Evolutionary conservation across 2,329 filamentous ascomycete species (phyloP).

Genomic region (Acrocalymma vagum): DNA sequence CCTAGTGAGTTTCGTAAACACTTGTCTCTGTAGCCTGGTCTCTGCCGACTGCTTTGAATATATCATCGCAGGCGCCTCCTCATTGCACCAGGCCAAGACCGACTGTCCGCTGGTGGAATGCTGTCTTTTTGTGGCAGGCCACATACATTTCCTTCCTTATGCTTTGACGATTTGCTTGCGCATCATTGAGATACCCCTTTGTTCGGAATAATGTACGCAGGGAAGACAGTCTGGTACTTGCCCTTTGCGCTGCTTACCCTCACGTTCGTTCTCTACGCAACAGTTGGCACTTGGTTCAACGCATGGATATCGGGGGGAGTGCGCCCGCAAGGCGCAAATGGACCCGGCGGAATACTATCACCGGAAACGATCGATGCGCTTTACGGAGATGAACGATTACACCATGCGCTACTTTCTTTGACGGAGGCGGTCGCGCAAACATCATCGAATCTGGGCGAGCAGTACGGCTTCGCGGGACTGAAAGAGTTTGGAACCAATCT

Average conservation of each 20-base stretch:
- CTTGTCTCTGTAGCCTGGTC: no score
- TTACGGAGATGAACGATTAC: conserved; percentile 29
- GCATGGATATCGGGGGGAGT: conserved; percentile 10
- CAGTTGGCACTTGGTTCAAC: conserved; percentile 22
- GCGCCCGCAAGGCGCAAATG: conserved; percentile 8
- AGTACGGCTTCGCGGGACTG: conserved; percentile 16
- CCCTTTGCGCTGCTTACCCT: conserved; percentile 19
- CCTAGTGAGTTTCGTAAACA: no score
- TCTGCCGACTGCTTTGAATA: no score
- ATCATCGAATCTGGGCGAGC: conserved; percentile 27
- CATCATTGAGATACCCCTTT: conserved; percentile 20
- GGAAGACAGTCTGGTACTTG: conserved; percentile 34
- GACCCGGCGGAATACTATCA: conserved; percentile 22
- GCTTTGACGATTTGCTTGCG: no score
- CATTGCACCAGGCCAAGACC: no score
- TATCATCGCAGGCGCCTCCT: no score
- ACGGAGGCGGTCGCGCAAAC: conserved; percentile 29
- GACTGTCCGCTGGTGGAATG: no score
- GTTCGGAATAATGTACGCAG: conserved; percentile 36
- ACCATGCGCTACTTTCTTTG: conserved; percentile 28
- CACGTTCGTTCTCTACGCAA: conserved; percentile 25
- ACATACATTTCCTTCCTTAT: no score
- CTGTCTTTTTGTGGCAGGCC: no score
- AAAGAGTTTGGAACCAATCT: conserved; percentile 26
- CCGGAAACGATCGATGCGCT: conserved; percentile 32